Conservation (phyloP, 1,284 basidiomycete species). For the Exobasidium cylindrosporum region DNA sequence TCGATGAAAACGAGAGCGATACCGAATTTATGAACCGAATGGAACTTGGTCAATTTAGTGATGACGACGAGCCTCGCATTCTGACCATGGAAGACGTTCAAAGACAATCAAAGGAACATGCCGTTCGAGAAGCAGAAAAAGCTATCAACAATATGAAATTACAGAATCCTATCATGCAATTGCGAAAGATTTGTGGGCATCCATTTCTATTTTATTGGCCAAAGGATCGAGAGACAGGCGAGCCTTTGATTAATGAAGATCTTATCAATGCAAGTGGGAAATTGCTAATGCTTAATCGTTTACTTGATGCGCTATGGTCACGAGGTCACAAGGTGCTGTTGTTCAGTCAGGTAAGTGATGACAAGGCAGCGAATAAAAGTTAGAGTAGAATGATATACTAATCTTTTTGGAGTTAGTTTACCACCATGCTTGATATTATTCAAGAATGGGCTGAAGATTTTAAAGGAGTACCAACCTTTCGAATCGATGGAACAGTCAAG, state of each 20-base stretch:
- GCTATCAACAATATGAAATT: slow-evolving; percentile 85
- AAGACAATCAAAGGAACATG: slow-evolving; percentile 36
- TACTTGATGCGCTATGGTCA: slow-evolving; percentile 79
- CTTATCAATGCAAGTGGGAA: slow-evolving; percentile 85
- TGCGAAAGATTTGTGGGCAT: slow-evolving; percentile 74
- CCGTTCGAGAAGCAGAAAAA: slow-evolving; percentile 58
- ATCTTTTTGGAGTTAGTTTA: too few species aligned
- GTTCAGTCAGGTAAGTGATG: slow-evolving; percentile 86
- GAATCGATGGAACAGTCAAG: slow-evolving; percentile 81
- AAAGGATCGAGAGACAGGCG: slow-evolving; percentile 64
- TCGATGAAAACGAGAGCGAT: slow-evolving; percentile 31
- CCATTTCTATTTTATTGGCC: slow-evolving; percentile 92
- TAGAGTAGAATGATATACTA: too few species aligned
- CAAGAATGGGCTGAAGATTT: slow-evolving; percentile 58
- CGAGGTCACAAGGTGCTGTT: slow-evolving; percentile 83
- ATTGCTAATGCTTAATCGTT: slow-evolving; percentile 88
- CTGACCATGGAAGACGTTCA: slow-evolving; percentile 28
- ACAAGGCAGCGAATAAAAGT: neutral
- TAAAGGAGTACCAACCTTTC: slow-evolving; percentile 77
- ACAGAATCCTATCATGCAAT: slow-evolving; percentile 89
- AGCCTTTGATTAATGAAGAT: slow-evolving; percentile 60
- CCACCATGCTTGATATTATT: slow-evolving; percentile 90
- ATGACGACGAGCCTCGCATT: slow-evolving; percentile 17
- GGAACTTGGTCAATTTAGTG: slow-evolving; percentile 21
- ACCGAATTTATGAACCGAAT: slow-evolving; percentile 29